These are phyloP conservation scores for Pseudogymnoascus sp. DNA, from an alignment of 2,329 filamentous ascomycete genomes.

Conservation along the genomic window DNA sequence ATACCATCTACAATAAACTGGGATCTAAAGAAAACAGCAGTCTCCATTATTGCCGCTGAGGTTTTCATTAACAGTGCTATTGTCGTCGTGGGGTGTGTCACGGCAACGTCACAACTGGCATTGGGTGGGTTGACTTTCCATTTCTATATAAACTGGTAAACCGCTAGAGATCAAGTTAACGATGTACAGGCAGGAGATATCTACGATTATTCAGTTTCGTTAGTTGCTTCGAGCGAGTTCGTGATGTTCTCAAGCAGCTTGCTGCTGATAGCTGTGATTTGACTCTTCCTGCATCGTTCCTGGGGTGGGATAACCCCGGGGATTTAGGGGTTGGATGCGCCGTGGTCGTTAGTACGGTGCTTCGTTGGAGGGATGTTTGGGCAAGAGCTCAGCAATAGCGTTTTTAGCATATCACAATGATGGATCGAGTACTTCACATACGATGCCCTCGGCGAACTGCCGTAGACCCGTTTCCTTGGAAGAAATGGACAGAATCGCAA, in stretches of 20 bases:
- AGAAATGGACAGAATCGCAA: background rate
- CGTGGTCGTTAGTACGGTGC: slow-evolving; percentile 12
- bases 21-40: background rate
- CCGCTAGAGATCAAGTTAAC: background rate
- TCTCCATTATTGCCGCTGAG: slow-evolving; percentile 13
- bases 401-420: background rate
- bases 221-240: slow-evolving; percentile 10
- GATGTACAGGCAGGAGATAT: slow-evolving; percentile 12
- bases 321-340: slow-evolving; percentile 7
- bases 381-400: background rate
- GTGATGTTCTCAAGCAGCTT: slow-evolving; percentile 9
- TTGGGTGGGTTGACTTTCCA: background rate
- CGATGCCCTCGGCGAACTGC: background rate
- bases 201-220: slow-evolving; percentile 12
- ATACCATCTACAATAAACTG: background rate
- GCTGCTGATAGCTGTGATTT: slow-evolving; percentile 11
- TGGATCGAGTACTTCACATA: background rate
- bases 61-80: background rate
- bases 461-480: background rate
- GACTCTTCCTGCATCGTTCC: slow-evolving; percentile 11
- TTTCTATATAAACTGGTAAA: background rate
- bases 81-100: background rate
- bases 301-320: slow-evolving; percentile 9
- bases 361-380: background rate
- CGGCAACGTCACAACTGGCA: background rate